A percentile compares a stretch with the other conserved stretches of the same genome.
Evolutionary conservation across 2,329 filamentous ascomycete species (phyloP).

Genomic region (Neoascochyta sp.): DNA sequence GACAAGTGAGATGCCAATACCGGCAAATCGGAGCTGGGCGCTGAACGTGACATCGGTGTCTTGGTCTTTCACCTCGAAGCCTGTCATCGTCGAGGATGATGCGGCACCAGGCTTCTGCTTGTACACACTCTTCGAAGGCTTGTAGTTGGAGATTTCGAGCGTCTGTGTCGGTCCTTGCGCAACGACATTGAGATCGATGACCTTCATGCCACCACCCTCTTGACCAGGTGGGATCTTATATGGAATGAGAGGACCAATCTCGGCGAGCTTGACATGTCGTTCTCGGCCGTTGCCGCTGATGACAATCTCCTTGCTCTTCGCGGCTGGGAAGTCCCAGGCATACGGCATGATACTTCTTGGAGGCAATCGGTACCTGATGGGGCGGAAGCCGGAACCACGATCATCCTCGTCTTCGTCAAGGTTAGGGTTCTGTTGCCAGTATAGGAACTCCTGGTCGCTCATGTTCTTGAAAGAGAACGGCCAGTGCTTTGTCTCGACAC

Average conservation of each 20-base stretch:
- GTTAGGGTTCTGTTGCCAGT: slow-evolving; percentile 92
- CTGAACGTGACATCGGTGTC: slow-evolving; percentile 86
- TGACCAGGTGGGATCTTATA: slow-evolving; percentile 76
- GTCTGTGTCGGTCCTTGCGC: slow-evolving; percentile 95
- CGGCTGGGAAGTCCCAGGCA: slow-evolving; percentile 97
- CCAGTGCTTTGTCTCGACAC: slow-evolving; percentile 90
- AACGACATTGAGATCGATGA: slow-evolving; percentile 93
- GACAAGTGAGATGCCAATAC: slow-evolving; percentile 88
- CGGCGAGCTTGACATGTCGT: slow-evolving; percentile 87
- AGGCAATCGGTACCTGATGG: slow-evolving; percentile 86
- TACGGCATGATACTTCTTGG: slow-evolving; percentile 98
- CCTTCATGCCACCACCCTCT: slow-evolving; percentile 66
- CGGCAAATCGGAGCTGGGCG: slow-evolving; percentile 81
- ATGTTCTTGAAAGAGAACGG: slow-evolving; percentile 98
- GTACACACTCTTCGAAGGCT: slow-evolving; percentile 88
- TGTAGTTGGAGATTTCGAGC: slow-evolving; percentile 89
- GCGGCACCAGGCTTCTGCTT: slow-evolving; percentile 56
- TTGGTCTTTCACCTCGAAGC: slow-evolving; percentile 91
- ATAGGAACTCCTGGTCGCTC: slow-evolving; percentile 93
- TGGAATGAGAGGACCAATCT: slow-evolving; percentile 93
- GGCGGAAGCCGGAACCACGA: slow-evolving; percentile 77
- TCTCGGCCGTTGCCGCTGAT: slow-evolving; percentile 76
- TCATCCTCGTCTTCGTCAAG: slow-evolving; percentile 89
- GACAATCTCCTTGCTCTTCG: slow-evolving; percentile 92
- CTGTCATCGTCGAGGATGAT: slow-evolving; percentile 60